Base-by-base conservation (phyloP, 2,329 filamentous ascomycete species). In the Ceratocystis cacaofunesta region DNA sequence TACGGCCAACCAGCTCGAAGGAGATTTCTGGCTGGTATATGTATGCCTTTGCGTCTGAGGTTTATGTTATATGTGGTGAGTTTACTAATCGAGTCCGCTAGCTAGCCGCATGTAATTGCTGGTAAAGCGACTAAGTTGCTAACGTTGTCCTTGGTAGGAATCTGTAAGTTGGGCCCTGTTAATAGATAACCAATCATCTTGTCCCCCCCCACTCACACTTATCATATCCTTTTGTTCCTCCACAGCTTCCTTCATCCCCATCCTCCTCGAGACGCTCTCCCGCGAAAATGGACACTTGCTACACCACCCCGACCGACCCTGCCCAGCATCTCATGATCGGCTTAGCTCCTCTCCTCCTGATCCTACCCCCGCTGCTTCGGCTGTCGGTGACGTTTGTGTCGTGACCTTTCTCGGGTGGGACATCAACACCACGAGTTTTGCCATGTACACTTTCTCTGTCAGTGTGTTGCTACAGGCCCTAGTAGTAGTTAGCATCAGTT, bases 381-480 rank as follows among this genome's bases (percentile, higher is more conserved):
- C 19, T 8, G 15, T 17, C 15, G 52, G 52, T 3, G 52, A 64
- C 30, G 90, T 95, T 73, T 99, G 94, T 72, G 79, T 97, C 67
- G 85, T 97, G 67, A 84, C 87, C 69, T 79, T 97, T 4, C 77
- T 95, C 28, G 92, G 92, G 5, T 75, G 88, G 67, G 87, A 95
- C 71, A 87, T 99, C 76, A 97, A 97, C 75, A 96, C 92, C 0
- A 92, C 92, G 44, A 95, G 89, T 74, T 96, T 97, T 74, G 92
- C 91, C 73, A 95, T 97, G 90, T 97, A 97, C 76, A 96, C 91
- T 1, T 99, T 99, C 75, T 95, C 91, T 66, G 79, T 95, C 71
- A 95, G 90, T 73, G 94, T 99, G 1, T 75, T 96, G 22, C 75
- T 96, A 10, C 94, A 99, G 74, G 89, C 92, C 1, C 76, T 97